Base-by-base conservation (phyloP, 179 eudicot species). In the Beta macrorhiza region DNA sequence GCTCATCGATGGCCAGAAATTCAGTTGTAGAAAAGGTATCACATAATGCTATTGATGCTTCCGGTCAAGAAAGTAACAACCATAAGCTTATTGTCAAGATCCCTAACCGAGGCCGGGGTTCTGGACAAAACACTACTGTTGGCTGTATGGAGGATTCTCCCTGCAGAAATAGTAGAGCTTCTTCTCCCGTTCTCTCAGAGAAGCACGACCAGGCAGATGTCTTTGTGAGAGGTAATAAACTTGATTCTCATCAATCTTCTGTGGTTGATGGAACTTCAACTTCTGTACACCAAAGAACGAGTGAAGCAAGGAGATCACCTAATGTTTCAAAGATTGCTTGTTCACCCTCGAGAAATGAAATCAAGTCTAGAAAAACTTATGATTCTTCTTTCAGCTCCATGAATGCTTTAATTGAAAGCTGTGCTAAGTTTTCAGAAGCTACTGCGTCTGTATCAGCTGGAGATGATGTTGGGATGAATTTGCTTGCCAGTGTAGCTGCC, bases 401-500 rank as follows among this genome's bases (percentile, higher is more conserved):
- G 82, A 92, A 93, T 88, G 98, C 97, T 65, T 79, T 93, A 79
- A 83, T 92, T 78, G 97, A 93, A 82, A 92, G 97, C 83, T 93
- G 98, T 89, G 97, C 76, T 44, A 91, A 93, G 83, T 87, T 82
- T 59, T 90, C 98, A 20, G 98, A 92, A 86, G 88, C 91, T 49
- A 86, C 74, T 79, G 74, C 82, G 3, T 70, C 89, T 45, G 42
- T 82, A 73, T 84, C 92, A 19, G 89, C 81, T 47, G 93, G 90
- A 49, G 98, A 93, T 87, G 95, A 89, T 72, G 82, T 87, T 81
- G 98, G 98, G 16, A 95, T 95, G 95, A 95, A 93, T 80, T 84
- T 95, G 61, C 98, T 95, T 85, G 98, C 98, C n/a, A 93, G 97
- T 88, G 98, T 95, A 80, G 98, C 98, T 65, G 90, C 98, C 74